These are phyloP conservation scores for Mortierella sp. DNA, from an alignment of 371 early-diverging fungal species.

Conservation along the genomic window DNA sequence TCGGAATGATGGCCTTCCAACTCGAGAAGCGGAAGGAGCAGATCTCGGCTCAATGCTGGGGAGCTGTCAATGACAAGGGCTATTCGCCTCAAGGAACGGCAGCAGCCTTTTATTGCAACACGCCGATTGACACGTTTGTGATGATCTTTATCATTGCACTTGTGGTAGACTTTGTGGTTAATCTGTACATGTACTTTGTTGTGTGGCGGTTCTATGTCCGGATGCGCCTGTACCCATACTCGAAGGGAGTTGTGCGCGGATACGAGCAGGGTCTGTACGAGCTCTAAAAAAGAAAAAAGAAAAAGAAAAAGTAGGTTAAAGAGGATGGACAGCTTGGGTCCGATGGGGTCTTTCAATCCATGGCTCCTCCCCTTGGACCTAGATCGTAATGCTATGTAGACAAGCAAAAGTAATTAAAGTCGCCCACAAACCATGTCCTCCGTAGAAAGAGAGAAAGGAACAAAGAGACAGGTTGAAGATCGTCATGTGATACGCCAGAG, in stretches of 20 bases:
- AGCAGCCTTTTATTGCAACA: conserved; percentile 48
- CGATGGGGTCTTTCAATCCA: too few relatives aligned
- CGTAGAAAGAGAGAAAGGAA: too few relatives aligned
- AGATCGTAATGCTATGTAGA: too few relatives aligned
- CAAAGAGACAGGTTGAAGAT: too few relatives aligned
- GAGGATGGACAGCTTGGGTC: too few relatives aligned
- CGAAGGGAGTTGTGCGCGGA: conserved; percentile 21
- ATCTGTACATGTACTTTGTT: conserved; percentile 53
- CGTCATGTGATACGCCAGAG: too few relatives aligned
- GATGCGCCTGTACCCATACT: conserved; percentile 51
- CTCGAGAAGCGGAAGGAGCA: conserved; percentile 38
- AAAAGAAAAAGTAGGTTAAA: neutral
- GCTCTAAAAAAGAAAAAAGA: conserved; percentile 6
- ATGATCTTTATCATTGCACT: conserved; percentile 35
- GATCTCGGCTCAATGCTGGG: conserved; percentile 39
- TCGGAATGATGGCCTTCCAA: conserved; percentile 50
- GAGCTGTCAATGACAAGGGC: conserved; percentile 47
- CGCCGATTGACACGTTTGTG: conserved; percentile 41
- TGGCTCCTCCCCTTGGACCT: too few relatives aligned
- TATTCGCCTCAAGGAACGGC: conserved; percentile 44
- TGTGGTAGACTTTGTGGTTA: conserved; percentile 40
- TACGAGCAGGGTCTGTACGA: conserved; percentile 49
- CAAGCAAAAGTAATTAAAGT: too few relatives aligned
- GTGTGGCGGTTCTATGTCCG: conserved; percentile 51
- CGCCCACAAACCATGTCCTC: too few relatives aligned